Conservation (phyloP, 768 basidiomycete species). For the Arthromyces matolae region DNA sequence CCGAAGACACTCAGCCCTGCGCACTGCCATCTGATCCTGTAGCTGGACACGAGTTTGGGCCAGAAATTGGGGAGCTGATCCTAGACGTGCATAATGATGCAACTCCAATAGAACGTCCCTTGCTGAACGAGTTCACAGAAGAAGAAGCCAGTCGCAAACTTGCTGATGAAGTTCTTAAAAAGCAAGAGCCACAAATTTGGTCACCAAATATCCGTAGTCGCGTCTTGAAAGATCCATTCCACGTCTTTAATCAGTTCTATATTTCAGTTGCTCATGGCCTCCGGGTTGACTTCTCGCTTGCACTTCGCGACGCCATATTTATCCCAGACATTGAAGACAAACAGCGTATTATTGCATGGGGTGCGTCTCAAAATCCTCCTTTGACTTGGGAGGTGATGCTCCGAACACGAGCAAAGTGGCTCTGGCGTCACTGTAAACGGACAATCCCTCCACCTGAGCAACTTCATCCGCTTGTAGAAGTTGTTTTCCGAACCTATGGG, state of each 20-base stretch:
- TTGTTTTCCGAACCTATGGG: slow-evolving; percentile 29
- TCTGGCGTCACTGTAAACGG: slow-evolving; percentile 23
- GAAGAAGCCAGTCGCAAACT: too few relatives aligned
- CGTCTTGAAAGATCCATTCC: slow-evolving; percentile 22
- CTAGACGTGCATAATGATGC: too few relatives aligned
- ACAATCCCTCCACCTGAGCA: slow-evolving; percentile 30
- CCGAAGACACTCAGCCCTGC: too few relatives aligned
- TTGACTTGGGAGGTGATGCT: slow-evolving; percentile 13
- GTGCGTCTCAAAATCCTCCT: neutral
- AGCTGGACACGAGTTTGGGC: too few relatives aligned
- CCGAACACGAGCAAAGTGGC: slow-evolving; percentile 16
- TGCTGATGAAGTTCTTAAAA: too few relatives aligned
- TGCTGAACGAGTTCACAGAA: too few relatives aligned
- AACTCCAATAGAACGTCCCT: too few relatives aligned
- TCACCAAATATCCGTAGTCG: neutral
- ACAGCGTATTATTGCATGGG: slow-evolving; percentile 19
- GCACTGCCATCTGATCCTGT: too few relatives aligned
- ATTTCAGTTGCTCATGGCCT: slow-evolving; percentile 21
- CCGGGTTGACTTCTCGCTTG: slow-evolving; percentile 15
- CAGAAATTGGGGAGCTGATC: too few relatives aligned
- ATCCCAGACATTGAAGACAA: slow-evolving; percentile 21
- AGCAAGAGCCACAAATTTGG: too few relatives aligned
- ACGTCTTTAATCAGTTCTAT: slow-evolving; percentile 24
- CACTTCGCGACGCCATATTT: slow-evolving; percentile 24
- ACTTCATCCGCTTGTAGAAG: slow-evolving; percentile 22